Evolutionary conservation across 148 eudicot genomes (phyloP), one percentile per base, ranked within the genome.

Genomic region (Vaccinium myrtillus): DNA sequence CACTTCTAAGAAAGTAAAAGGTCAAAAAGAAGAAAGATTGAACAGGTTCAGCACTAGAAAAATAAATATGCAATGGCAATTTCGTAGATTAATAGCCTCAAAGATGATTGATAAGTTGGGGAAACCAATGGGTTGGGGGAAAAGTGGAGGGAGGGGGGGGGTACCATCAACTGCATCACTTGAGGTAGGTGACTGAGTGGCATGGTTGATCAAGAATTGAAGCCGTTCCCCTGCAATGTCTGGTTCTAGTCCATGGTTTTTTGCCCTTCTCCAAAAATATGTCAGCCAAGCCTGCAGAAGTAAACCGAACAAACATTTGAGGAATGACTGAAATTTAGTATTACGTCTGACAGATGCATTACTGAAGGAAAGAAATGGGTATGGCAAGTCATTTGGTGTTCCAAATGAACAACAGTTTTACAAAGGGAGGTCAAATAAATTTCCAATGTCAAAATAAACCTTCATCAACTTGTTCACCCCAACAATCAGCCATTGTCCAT

Each of bases 211-310:
- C 93, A 93, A 94, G 83, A 87, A 89, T 67, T 86, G 90, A 83
- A 94, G 56, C 23, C 95, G 89, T 39, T 96, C 98, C 23, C 92
- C 99, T 39, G 94, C 94, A 77, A 93, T 92, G 89, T 93, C 98
- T 4, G 86, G 81, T 84, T 96, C 98, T 78, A 96, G 53, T 14
- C 87, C 93, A 86, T 88, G 94, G 81, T 87, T 92, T 87, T 88
- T 91, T 8, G 93, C 97, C 87, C 99, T 90, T 88, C 94, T 93
- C 99, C 97, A 96, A 85, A 94, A 93, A 86, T 94, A 94, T 6
- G 84, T 51, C 30, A 96, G 90, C 99, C 98, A 94, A 50, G 99
- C 94, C 99, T 96, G 86, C 67, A 21, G 25, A 14, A 82, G 84
- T 39, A 56, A 53, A 23, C 55, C 81, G 78, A 71, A 23, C 23